Evolutionary conservation across 2,329 filamentous ascomycete species (phyloP).

Genomic region (Ilyonectria sp.): DNA sequence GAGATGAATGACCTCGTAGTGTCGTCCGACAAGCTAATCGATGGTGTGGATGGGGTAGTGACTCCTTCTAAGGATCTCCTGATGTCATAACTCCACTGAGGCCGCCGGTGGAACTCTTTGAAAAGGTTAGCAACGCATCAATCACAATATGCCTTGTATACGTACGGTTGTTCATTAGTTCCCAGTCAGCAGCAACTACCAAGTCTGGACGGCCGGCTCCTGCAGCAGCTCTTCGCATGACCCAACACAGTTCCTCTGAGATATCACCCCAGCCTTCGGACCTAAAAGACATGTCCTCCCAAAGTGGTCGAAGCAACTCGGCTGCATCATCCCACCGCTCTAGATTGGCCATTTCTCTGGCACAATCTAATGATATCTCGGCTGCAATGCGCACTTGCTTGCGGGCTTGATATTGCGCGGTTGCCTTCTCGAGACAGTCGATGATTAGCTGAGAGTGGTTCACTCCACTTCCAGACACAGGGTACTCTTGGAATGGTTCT

Average conservation of each 20-base stretch:
- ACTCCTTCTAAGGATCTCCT: slow-evolving; percentile 69
- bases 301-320: slow-evolving; percentile 69
- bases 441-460: slow-evolving; percentile 71
- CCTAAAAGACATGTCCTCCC: slow-evolving; percentile 70
- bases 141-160: slow-evolving; percentile 23
- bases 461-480: slow-evolving; percentile 64
- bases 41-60: slow-evolving; percentile 60
- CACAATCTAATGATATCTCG: slow-evolving; percentile 71
- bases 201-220: slow-evolving; percentile 68
- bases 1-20: slow-evolving; percentile 68
- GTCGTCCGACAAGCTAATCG: slow-evolving; percentile 66
- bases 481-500: slow-evolving; percentile 73
- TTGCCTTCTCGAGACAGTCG: slow-evolving; percentile 66
- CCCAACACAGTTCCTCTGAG: slow-evolving; percentile 73
- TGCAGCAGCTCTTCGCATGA: slow-evolving; percentile 70
- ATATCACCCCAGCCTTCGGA: slow-evolving; percentile 73
- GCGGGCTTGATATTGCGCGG: slow-evolving; percentile 67
- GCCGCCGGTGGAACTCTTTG: slow-evolving; percentile 67
- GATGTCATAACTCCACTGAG: slow-evolving; percentile 75
- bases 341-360: slow-evolving; percentile 67
- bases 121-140: slow-evolving; percentile 24
- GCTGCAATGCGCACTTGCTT: slow-evolving; percentile 68
- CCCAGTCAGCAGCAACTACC: slow-evolving; percentile 76
- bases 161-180: slow-evolving; percentile 73
- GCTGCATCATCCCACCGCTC: slow-evolving; percentile 69